phyloP scores from a whole-genome alignment of 2,329 filamentous ascomycete species.

The Colletotrichum trifolii region DNA sequence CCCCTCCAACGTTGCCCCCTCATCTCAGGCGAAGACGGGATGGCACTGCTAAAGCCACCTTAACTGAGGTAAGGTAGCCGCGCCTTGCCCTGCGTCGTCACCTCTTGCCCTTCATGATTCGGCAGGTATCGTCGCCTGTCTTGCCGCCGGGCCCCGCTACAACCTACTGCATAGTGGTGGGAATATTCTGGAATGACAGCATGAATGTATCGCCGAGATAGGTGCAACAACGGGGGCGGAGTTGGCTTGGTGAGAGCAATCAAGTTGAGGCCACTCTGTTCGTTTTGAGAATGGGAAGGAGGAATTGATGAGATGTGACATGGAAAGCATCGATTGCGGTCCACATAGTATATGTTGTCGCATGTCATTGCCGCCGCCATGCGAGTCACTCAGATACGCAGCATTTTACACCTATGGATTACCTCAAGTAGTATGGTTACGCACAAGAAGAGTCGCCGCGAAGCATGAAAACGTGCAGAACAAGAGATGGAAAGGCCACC shows the following conservation, averaged over 20 bases:
- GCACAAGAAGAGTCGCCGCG: too few relatives aligned
- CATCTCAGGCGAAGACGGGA: slow-evolving; percentile 35
- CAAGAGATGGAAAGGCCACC: too few relatives aligned
- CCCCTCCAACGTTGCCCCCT: slow-evolving; percentile 28
- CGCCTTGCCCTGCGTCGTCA: slow-evolving; percentile 8
- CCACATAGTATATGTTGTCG: too few relatives aligned
- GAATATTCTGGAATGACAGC: slow-evolving; percentile 33
- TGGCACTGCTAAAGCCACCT: slow-evolving; percentile 31
- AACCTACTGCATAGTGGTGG: slow-evolving; percentile 19
- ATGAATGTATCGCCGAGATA: slow-evolving; percentile 22
- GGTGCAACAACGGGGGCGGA: background rate
- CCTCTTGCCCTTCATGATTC: too few relatives aligned
- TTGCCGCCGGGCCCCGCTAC: slow-evolving; percentile 19
- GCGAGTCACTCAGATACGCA: too few relatives aligned
- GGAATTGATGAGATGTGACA: slow-evolving; percentile 14
- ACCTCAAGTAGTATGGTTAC: too few relatives aligned
- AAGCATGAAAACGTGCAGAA: too few relatives aligned
- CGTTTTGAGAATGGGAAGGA: slow-evolving; percentile 1
- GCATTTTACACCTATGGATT: too few relatives aligned
- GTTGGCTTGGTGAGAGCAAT: background rate
- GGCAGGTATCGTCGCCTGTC: background rate
- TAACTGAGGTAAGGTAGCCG: slow-evolving; percentile 32
- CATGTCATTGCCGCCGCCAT: too few relatives aligned
- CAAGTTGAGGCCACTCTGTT: slow-evolving; percentile 32
- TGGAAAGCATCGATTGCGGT: too few relatives aligned